These are phyloP conservation scores for Sugiyamaella sp. DNA, from an alignment of 1,139 yeast genomes.

Conservation along the genomic window DNA sequence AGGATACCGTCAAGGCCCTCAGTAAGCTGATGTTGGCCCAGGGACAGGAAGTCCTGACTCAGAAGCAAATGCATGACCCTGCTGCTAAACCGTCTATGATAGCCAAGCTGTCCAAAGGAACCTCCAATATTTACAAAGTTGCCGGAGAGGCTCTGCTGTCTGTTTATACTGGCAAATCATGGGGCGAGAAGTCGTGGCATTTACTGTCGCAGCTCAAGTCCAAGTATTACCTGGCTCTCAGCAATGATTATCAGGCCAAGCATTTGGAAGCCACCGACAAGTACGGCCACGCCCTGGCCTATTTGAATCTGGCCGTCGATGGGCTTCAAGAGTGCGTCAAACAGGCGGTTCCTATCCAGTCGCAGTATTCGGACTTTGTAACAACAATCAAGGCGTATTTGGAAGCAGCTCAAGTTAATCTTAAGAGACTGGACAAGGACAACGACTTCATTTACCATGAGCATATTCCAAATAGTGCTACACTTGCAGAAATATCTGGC, in stretches of 20 bases:
- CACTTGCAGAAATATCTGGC: constrained; percentile 63
- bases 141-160: constrained; percentile 51
- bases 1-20: constrained; percentile 68
- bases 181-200: constrained; percentile 59
- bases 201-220: constrained; percentile 49
- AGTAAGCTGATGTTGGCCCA: constrained; percentile 75
- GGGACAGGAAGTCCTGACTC: constrained; percentile 80
- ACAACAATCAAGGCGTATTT: constrained; percentile 33
- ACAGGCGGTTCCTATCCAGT: constrained; percentile 25
- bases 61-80: constrained; percentile 58
- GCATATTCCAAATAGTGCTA: constrained; percentile 60
- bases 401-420: constrained; percentile 48
- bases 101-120: constrained; percentile 69
- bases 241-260: constrained; percentile 57
- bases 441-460: constrained; percentile 91
- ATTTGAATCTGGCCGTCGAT: constrained; percentile 53
- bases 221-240: constrained; percentile 51
- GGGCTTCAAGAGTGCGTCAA: constrained; percentile 32
- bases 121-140: constrained; percentile 58
- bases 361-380: constrained; percentile 22
- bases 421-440: constrained; percentile 65
- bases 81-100: constrained; percentile 57
- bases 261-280: constrained; percentile 54
- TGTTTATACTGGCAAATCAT: constrained; percentile 51
- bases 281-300: constrained; percentile 79